Evolutionary conservation across 1,139 yeast species (phyloP), one percentile per base, ranked within the genome.

Genomic region (Wickerhamomyces sp.): DNA sequence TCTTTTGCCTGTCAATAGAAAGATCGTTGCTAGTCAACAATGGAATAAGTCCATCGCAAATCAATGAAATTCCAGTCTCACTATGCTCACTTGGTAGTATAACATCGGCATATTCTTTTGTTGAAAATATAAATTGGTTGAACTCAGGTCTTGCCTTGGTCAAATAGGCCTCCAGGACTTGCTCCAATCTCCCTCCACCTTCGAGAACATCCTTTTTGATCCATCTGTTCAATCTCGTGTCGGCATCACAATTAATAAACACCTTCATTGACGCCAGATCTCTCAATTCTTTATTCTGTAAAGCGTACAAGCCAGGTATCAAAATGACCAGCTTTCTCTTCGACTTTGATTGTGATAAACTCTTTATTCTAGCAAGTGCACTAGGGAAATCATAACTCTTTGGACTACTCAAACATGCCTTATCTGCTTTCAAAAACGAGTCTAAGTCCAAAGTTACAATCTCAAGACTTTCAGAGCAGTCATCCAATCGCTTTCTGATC

Each of bases 161-260:
- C 48, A 89, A 60, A 57, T 89, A 89, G 24, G 71, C 56, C 42
- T 75, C 74, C 24, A 89, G 60, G 22, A 87, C 68, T 1, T 60
- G 55, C 33, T 76, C 77, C 39, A 86, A 63, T 32, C 63, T 42
- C 25, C 48, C 43, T 17, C 58, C 58, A 0, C 51, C 49, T 10
- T 54, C 47, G 15, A 70, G 40, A 1, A 72, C 74, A 41, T 73
- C 74, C 41, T 72, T 54, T 44, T 68, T 57, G 30, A 79, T 83
- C 86, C 92, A 79, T 46, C 95, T 72, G 14, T 87, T 81, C 34
- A 90, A 64, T 43, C 97, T 66, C 5, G 86, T 78, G 58, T 90
- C 97, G 1, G 94, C 78, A 58, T 90, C 97, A 48, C 90, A 75
- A 51, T 86, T 94, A n/a, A 89, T 71, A 54, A 82, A 90, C 3